Evolutionary conservation across 257 asterid species (phyloP).

Genomic region (Jasminum sambac): DNA sequence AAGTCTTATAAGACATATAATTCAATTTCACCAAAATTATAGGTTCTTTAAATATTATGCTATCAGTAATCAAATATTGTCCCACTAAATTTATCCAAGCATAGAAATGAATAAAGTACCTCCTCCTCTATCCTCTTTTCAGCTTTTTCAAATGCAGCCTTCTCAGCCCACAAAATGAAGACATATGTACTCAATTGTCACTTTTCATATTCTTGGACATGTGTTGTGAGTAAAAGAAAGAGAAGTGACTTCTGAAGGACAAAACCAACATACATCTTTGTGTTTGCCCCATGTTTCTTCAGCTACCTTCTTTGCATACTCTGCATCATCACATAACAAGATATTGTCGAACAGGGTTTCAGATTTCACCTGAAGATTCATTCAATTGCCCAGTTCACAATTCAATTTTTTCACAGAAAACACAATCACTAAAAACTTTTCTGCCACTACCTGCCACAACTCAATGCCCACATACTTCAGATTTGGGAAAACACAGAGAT

Average conservation of each 20-base stretch:
- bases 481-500: conserved; percentile 83
- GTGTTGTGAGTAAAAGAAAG: background rate
- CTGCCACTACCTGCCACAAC: conserved; percentile 82
- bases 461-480: conserved; percentile 96
- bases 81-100: background rate
- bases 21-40: too few relatives aligned
- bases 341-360: conserved; percentile 97
- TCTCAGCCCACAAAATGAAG: conserved; percentile 69
- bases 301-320: conserved; percentile 78
- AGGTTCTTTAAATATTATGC: background rate
- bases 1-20: conserved; percentile 28
- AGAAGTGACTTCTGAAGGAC: background rate
- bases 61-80: conserved; percentile 1
- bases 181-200: background rate
- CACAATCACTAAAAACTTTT: background rate
- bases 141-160: conserved; percentile 89
- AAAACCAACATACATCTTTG: conserved; percentile 71
- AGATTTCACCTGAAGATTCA: conserved; percentile 77
- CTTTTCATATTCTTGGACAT: background rate
- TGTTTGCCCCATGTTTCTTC: conserved; percentile 96
- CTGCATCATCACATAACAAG: conserved; percentile 79
- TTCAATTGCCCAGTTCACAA: conserved; percentile 11
- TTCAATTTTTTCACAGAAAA: background rate
- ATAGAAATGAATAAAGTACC: conserved; percentile 38
- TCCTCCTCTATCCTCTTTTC: conserved; percentile 92